Evolutionary conservation across 352 stramenopile species (phyloP).

Genomic region (Phytophthora colocasiae): DNA sequence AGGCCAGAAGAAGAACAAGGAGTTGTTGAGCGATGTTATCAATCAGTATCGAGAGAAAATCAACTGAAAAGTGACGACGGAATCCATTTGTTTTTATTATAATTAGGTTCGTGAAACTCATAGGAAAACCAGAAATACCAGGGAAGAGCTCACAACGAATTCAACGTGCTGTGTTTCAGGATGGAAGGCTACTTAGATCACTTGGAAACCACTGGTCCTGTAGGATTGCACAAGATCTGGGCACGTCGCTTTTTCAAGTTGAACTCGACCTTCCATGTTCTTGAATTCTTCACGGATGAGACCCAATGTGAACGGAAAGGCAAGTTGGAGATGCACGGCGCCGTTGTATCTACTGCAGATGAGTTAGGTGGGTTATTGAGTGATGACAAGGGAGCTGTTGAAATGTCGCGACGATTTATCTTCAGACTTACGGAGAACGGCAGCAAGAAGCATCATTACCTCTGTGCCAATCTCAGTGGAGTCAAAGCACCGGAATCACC

Average conservation of each 20-base stretch:
- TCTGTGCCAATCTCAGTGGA: slow-evolving; percentile 56
- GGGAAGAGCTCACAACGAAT: not conserved
- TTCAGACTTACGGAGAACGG: slow-evolving; percentile 56
- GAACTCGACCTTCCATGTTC: slow-evolving; percentile 51
- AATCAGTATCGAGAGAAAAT: slow-evolving; percentile 44
- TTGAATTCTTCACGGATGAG: slow-evolving; percentile 70
- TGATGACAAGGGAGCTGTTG: slow-evolving; percentile 41
- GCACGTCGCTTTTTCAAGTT: slow-evolving; percentile 56
- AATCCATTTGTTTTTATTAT: slow-evolving; percentile 17
- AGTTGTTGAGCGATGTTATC: slow-evolving; percentile 47
- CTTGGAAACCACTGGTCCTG: slow-evolving; percentile 39
- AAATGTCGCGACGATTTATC: slow-evolving; percentile 74
- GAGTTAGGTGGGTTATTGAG: slow-evolving; percentile 57
- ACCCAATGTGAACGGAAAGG: slow-evolving; percentile 47
- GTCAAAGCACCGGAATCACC: slow-evolving; percentile 5
- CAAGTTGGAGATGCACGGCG: slow-evolving; percentile 52
- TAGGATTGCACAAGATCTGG: slow-evolving; percentile 51
- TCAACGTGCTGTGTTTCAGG: not conserved
- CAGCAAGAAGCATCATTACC: slow-evolving; percentile 50
- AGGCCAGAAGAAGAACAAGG: slow-evolving; percentile 53
- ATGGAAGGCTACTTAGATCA: slow-evolving; percentile 76
- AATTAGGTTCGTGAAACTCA: slow-evolving; percentile 23
- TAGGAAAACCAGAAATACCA: slow-evolving; percentile 4
- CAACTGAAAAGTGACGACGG: slow-evolving; percentile 2
- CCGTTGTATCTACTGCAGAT: slow-evolving; percentile 54